Evolutionary conservation across 805 yeast genomes (phyloP).

Genomic region (Saccharomyces cerevisiae): DNA sequence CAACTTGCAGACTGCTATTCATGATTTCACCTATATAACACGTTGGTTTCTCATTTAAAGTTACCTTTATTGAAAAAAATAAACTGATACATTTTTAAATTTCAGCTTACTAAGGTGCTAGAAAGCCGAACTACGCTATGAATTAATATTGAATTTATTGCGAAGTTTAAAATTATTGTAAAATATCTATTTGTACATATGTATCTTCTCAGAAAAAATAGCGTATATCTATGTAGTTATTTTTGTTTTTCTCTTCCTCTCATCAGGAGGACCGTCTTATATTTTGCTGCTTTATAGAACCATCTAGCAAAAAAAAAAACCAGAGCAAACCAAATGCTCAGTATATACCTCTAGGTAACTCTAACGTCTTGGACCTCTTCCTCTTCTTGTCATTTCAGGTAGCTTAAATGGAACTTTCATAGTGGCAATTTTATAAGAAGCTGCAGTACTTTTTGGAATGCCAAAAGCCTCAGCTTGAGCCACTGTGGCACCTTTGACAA

Average conservation of each 20-base stretch:
- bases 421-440: conserved; percentile 68
- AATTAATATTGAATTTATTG: background rate
- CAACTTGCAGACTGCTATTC: conserved; percentile 1
- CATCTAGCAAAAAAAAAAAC: background rate
- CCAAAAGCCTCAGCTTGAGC: conserved; percentile 71
- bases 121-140: background rate
- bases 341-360: background rate
- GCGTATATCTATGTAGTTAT: background rate
- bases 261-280: background rate
- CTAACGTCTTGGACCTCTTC: conserved; percentile 33
- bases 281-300: background rate
- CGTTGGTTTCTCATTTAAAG: background rate
- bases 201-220: background rate
- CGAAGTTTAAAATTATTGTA: background rate
- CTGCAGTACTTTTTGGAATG: conserved; percentile 49
- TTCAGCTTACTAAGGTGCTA: background rate
- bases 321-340: background rate
- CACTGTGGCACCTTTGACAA: conserved; percentile 59
- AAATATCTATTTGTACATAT: background rate
- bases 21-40: background rate
- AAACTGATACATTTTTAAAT: background rate
- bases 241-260: background rate
- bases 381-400: conserved; percentile 73
- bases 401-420: conserved; percentile 82
- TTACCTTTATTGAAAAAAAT: background rate